Conservation (phyloP, 2,329 filamentous ascomycete species). For the Fusarium burgessii region DNA sequence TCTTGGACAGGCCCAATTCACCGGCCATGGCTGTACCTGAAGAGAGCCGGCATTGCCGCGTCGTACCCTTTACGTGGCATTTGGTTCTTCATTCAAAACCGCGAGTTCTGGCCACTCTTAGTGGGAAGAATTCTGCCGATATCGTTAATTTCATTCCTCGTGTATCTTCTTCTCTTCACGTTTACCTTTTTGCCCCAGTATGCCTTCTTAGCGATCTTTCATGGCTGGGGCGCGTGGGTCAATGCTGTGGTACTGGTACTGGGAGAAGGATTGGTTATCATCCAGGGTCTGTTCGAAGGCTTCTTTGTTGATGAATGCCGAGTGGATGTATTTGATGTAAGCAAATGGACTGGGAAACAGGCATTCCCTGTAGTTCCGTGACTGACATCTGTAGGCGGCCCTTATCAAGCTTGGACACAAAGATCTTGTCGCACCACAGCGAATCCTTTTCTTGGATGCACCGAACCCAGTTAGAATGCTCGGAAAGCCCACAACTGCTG, state of each 20-base stretch:
- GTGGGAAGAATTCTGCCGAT: slow-evolving; percentile 82
- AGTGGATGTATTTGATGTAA: slow-evolving; percentile 86
- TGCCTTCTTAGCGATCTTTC: slow-evolving; percentile 89
- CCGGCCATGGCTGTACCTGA: slow-evolving; percentile 57
- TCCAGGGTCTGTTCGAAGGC: slow-evolving; percentile 77
- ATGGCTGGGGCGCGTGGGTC: slow-evolving; percentile 88
- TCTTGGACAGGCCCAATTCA: slow-evolving; percentile 45
- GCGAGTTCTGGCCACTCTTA: slow-evolving; percentile 86
- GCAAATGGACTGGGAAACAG: slow-evolving; percentile 38
- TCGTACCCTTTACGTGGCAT: slow-evolving; percentile 77
- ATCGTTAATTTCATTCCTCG: slow-evolving; percentile 82
- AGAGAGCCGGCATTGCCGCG: slow-evolving; percentile 59
- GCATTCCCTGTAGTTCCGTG: background rate
- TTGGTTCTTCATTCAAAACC: slow-evolving; percentile 81
- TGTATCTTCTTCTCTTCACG: slow-evolving; percentile 87
- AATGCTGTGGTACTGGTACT: slow-evolving; percentile 89
- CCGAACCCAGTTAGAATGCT: slow-evolving; percentile 82
- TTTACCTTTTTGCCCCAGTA: slow-evolving; percentile 92
- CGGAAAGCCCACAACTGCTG: slow-evolving; percentile 81
- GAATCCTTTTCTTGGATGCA: slow-evolving; percentile 74
- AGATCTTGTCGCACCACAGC: slow-evolving; percentile 74
- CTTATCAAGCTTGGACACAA: slow-evolving; percentile 79
- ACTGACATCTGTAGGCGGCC: slow-evolving; percentile 63
- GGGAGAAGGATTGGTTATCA: slow-evolving; percentile 81
- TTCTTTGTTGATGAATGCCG: slow-evolving; percentile 84